Percentiles rank a stretch among this genome's conserved stretches.
Conservation (phyloP, 2,329 filamentous ascomycete genomes). For the Botrytis medusae region DNA sequence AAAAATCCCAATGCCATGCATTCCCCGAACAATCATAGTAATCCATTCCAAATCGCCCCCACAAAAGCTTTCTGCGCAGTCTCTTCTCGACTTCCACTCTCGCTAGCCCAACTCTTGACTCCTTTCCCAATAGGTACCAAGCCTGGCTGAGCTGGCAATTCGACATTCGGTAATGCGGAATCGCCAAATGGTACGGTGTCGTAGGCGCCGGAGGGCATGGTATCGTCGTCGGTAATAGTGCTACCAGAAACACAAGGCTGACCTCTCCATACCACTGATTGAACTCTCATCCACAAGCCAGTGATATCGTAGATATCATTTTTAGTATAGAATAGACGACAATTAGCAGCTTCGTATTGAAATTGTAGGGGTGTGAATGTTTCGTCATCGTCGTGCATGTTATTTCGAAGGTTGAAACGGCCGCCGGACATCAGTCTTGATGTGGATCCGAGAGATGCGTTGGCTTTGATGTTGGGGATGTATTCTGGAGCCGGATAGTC, state of each 20-base stretch:
- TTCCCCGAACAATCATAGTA: neutral
- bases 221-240: neutral
- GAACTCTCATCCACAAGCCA: conserved; percentile 51
- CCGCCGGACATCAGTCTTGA: neutral
- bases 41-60: conserved; percentile 17
- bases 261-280: conserved; percentile 43
- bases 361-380: conserved; percentile 54
- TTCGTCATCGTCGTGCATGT: conserved; percentile 36
- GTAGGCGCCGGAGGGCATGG: conserved; percentile 3
- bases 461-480: conserved; percentile 39
- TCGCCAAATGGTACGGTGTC: conserved; percentile 14
- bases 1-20: no score
- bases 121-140: conserved; percentile 6
- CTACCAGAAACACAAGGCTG: conserved; percentile 40
- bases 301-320: conserved; percentile 42
- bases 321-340: conserved; percentile 58
- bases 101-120: conserved; percentile 14
- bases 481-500: conserved; percentile 36
- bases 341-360: conserved; percentile 59
- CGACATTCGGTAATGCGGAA: conserved; percentile 9
- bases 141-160: neutral
- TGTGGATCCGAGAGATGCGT: neutral
- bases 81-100: conserved; percentile 14
- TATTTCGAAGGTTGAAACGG: conserved; percentile 35
- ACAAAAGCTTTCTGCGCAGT: conserved; percentile 18